Evolutionary conservation across 2,329 filamentous ascomycete species (phyloP), one percentile per base, ranked within the genome.

Genomic region (Stagonosporopsis rhizophila): DNA sequence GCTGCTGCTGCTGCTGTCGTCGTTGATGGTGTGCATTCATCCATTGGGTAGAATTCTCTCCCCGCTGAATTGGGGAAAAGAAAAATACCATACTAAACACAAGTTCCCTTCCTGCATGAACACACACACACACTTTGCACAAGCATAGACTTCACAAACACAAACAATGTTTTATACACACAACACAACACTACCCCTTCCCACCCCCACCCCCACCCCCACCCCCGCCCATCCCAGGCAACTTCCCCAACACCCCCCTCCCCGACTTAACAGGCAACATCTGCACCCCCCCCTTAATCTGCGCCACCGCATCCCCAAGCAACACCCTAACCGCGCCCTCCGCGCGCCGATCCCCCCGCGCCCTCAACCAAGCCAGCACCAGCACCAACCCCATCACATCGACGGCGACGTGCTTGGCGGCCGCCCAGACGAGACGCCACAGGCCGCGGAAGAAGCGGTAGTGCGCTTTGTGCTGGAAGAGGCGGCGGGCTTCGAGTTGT

Each of bases 401-500:
- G 40, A 90, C 81, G 25, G 90, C 79, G 6, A 95, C 66, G 69
- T 97, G 92, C 72, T 92, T 91, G 0, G 89, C 73, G 3, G 89
- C 65, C 84, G 91, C 91, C 91, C 91, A 96, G 4, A 66, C 30
- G 50, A 71, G 66, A 2, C 72, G 84, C 52, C 85, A 83, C n/a
- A 70, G 46, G 1, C 51, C 65, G 1, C 87, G 83, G 44, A 86
- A 82, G 22, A 90, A 75, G 50, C 85, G 88, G 59, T 85, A 85
- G 19, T 66, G 59, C 85, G 84, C 64, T 84, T 88, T 64, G 17
- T 85, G 83, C 59, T 85, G 85, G 78, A 89, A 89, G 63, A 94
- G 85, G 12, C 90, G 83, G 0, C 91, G 87, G 0, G 87, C 85
- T 50, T 92, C 89, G 64, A 98, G 89, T 72, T 98, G 93, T 77